These are phyloP conservation scores for Malus sieversii DNA, from an alignment of 306 rosid genomes.

Conservation along the genomic window DNA sequence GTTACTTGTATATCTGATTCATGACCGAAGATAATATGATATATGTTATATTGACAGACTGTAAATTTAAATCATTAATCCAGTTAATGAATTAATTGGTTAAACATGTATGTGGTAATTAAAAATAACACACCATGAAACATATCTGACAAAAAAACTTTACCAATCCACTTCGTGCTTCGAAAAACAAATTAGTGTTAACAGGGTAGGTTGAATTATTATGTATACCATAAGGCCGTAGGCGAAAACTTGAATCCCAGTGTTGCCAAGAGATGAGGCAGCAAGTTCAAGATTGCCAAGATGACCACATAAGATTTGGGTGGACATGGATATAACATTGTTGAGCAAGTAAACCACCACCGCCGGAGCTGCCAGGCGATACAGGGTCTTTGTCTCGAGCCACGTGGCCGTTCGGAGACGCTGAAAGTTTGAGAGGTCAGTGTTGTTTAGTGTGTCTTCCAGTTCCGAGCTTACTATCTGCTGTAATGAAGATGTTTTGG, in stretches of 20 bases:
- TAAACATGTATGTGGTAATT: no score
- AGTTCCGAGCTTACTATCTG: slow-evolving; percentile 17
- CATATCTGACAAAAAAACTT: no score
- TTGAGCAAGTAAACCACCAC: slow-evolving; percentile 47
- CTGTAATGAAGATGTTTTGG: background rate
- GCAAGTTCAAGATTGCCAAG: slow-evolving; percentile 56
- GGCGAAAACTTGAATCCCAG: slow-evolving; percentile 52
- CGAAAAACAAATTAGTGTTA: no score
- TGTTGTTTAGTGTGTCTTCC: slow-evolving; percentile 27
- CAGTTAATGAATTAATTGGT: no score
- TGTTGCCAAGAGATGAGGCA: slow-evolving; percentile 47
- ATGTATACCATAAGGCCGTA: slow-evolving; percentile 43
- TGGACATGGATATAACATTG: slow-evolving; percentile 44
- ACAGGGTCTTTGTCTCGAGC: slow-evolving; percentile 27
- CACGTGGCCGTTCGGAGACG: slow-evolving; percentile 25
- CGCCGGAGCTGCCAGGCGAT: slow-evolving; percentile 41
- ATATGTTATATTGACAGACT: background rate
- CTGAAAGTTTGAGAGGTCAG: slow-evolving; percentile 9
- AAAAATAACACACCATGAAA: background rate
- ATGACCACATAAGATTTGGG: slow-evolving; percentile 46
- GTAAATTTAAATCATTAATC: no score
- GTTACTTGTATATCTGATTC: background rate
- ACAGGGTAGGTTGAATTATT: background rate
- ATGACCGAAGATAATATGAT: background rate
- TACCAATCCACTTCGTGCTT: no score